Conservation (phyloP, 208 protist genomes). For the Leishmania lainsoni region DNA sequence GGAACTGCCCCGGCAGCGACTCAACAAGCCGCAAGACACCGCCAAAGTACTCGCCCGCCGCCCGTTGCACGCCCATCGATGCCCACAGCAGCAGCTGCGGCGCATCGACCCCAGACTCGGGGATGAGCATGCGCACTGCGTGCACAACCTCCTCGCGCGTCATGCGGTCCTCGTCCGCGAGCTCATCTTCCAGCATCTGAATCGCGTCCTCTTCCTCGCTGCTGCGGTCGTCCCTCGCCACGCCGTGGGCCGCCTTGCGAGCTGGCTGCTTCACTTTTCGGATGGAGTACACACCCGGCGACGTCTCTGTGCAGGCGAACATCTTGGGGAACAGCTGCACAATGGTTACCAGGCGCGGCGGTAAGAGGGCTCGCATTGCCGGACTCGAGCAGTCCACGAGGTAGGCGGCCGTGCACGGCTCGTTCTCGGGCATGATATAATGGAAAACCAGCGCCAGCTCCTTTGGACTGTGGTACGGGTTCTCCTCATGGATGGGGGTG, state of each 20-base stretch:
- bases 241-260: neutral
- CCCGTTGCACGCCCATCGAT: conserved; percentile 69
- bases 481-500: conserved; percentile 57
- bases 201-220: conserved; percentile 38
- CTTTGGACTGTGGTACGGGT: conserved; percentile 67
- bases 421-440: conserved; percentile 68
- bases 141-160: conserved; percentile 38
- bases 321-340: conserved; percentile 71
- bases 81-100: conserved; percentile 76
- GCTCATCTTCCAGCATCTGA: conserved; percentile 51
- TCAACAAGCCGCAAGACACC: conserved; percentile 68
- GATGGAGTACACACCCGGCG: conserved; percentile 74
- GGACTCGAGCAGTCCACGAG: conserved; percentile 77
- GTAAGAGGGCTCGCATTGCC: conserved; percentile 76
- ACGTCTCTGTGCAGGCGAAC: conserved; percentile 77
- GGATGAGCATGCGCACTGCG: conserved; percentile 59
- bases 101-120: conserved; percentile 58
- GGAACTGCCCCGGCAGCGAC: conserved; percentile 48
- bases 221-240: neutral
- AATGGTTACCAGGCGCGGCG: conserved; percentile 67
- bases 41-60: conserved; percentile 67
- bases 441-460: conserved; percentile 82
- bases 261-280: conserved; percentile 44
- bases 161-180: conserved; percentile 45
- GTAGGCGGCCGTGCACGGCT: conserved; percentile 60